Conservation (phyloP, 331 rosid species). For the Erythrophleum ivorense region DNA sequence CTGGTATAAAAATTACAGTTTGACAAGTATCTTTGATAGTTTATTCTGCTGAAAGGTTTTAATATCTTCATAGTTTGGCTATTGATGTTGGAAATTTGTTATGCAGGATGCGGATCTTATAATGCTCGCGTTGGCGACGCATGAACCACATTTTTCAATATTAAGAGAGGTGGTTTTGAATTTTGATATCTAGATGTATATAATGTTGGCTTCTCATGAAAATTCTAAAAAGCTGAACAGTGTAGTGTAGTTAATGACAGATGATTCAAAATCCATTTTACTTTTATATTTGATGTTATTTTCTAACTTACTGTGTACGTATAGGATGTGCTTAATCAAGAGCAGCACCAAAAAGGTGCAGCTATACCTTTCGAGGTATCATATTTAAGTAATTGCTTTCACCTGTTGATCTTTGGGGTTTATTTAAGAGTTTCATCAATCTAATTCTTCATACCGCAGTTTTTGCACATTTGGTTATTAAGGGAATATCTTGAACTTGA, state of each 20-base stretch:
- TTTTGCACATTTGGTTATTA: slow-evolving; percentile 67
- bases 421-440: background rate
- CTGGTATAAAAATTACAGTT: slow-evolving; percentile 38
- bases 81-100: slow-evolving; percentile 1
- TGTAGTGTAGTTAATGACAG: background rate
- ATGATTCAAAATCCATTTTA: background rate
- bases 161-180: slow-evolving; percentile 59
- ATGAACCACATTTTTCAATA: slow-evolving; percentile 71
- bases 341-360: background rate
- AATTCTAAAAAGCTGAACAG: too few relatives aligned
- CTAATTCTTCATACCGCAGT: slow-evolving; percentile 41
- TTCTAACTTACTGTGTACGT: background rate
- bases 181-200: background rate
- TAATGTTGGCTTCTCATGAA: too few relatives aligned
- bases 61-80: background rate
- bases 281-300: background rate
- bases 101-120: slow-evolving; percentile 77
- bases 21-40: background rate
- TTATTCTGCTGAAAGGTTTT: background rate
- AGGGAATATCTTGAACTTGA: slow-evolving; percentile 65
- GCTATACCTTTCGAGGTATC: slow-evolving; percentile 51
- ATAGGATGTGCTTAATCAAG: slow-evolving; percentile 34
- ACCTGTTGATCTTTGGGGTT: background rate
- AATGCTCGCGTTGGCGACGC: slow-evolving; percentile 63
- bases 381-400: background rate